Evolutionary conservation across 306 rosid species (phyloP), one percentile per base, ranked within the genome.

Genomic region (Inga laurina): DNA sequence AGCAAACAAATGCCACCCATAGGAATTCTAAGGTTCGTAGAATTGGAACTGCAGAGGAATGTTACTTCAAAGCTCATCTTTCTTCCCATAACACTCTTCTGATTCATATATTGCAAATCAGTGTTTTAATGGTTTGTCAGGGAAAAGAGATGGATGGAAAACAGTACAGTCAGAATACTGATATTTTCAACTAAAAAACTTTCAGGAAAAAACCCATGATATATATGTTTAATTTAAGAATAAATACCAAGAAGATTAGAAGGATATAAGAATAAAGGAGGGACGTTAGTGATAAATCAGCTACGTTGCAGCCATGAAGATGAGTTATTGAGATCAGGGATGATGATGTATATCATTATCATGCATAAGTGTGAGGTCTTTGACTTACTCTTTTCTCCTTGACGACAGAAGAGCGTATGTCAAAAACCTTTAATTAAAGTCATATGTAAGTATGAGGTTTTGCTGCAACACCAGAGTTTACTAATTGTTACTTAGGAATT

Each of bases 281-380:
- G 19, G 68, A 67, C 78, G 54, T 15, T 5, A 70, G 52, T 10
- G 75, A 56, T 7, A 43, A 43, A 66, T 82, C 82, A 86, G 51
- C 44, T 13, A 86, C 67, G 56, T 49, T 5, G 48, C 14, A 57
- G 8, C 46, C 48, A 75, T 74, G 79, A 67, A 78, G 34, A 74
- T 48, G 75, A 85, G 37, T 75, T 45, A 80, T 82, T 54, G 56
- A 82, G 66, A 82, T 82, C 78, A 84, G 45, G 84, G 79, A 59
- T 44, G 24, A 52, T 56, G 78, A 74, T 49, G 19, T 39, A 6
- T 39, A 39, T 49, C 52, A 49, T 4, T 14, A 15, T 51, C 8
- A 68, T 67, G 57, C 79, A 39, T 6, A 1, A 39, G 8, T 6
- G 7, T 39, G 43, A 39, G 8, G 43, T 6, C 43, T 39, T 39